These are phyloP conservation scores for Ochromonas danica DNA, from an alignment of 108 stramenopile species.

Conservation along the genomic window DNA sequence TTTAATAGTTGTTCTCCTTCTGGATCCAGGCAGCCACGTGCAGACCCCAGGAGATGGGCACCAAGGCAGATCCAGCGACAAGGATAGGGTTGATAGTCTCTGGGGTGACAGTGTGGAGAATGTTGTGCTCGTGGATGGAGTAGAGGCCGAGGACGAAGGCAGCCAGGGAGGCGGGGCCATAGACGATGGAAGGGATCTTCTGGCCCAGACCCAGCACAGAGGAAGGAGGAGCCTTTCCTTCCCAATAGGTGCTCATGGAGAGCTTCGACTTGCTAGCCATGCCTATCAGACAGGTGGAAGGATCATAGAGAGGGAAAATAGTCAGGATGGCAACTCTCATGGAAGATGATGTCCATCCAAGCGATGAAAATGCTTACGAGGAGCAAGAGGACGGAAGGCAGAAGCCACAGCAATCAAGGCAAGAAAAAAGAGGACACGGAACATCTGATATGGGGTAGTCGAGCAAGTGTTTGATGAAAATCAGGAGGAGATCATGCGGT, in stretches of 20 bases:
- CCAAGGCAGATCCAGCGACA: constrained; percentile 47
- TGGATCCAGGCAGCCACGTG: constrained; percentile 61
- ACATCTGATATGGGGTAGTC: background rate
- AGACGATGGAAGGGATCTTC: constrained; percentile 43
- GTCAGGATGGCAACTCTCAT: background rate
- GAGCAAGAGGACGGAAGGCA: background rate
- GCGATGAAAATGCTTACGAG: background rate
- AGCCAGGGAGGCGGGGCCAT: constrained; percentile 48
- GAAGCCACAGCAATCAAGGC: background rate
- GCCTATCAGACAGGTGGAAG: background rate
- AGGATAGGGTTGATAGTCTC: constrained; percentile 46
- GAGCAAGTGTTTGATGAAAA: background rate
- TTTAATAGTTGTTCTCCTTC: constrained; percentile 53
- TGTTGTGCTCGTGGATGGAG: constrained; percentile 55
- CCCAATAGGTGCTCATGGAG: constrained; percentile 49
- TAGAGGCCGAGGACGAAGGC: constrained; percentile 50
- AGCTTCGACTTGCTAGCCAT: background rate
- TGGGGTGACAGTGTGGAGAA: constrained; percentile 49
- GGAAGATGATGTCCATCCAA: background rate
- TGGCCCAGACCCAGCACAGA: constrained; percentile 47
- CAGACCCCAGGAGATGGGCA: constrained; percentile 55
- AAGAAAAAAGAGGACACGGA: background rate
- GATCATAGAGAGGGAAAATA: background rate
- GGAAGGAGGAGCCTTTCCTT: constrained; percentile 54
- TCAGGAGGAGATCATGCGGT: background rate